These are phyloP conservation scores for Agrocybe praecox DNA, from an alignment of 768 basidiomycete species.

Conservation along the genomic window DNA sequence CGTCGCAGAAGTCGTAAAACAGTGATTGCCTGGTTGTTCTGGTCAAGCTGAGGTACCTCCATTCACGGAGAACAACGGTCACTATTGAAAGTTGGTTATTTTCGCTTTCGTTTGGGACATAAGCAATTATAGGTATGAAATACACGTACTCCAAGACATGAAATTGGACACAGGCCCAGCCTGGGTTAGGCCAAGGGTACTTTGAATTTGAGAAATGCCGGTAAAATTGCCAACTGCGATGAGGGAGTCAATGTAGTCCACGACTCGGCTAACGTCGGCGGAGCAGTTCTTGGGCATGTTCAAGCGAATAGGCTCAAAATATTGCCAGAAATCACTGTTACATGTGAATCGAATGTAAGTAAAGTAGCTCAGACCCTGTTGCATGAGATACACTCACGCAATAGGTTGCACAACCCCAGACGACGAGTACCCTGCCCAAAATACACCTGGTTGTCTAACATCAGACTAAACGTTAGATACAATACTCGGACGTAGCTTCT, in stretches of 20 bases:
- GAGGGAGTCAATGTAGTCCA: background rate
- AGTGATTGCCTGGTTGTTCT: background rate
- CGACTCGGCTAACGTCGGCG: background rate
- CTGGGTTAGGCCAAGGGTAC: background rate
- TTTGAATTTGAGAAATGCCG: background rate
- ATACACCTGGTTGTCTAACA: background rate
- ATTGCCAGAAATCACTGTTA: background rate
- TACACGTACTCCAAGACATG: background rate
- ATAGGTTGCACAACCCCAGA: constrained; percentile 1
- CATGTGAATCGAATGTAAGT: background rate
- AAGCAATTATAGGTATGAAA: background rate
- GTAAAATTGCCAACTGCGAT: background rate
- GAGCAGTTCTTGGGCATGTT: background rate
- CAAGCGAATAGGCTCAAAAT: background rate
- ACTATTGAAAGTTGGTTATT: background rate
- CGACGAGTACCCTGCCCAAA: constrained; percentile 2
- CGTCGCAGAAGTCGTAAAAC: background rate
- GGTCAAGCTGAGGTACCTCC: background rate
- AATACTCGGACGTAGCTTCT: background rate
- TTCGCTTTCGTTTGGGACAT: background rate
- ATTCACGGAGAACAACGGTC: background rate
- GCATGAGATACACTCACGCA: background rate
- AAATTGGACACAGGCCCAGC: background rate
- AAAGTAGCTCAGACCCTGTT: background rate
- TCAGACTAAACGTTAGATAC: background rate